Conservation (phyloP, 2,329 filamentous ascomycete species). For the Aspergillus fumigatiaffinis region DNA sequence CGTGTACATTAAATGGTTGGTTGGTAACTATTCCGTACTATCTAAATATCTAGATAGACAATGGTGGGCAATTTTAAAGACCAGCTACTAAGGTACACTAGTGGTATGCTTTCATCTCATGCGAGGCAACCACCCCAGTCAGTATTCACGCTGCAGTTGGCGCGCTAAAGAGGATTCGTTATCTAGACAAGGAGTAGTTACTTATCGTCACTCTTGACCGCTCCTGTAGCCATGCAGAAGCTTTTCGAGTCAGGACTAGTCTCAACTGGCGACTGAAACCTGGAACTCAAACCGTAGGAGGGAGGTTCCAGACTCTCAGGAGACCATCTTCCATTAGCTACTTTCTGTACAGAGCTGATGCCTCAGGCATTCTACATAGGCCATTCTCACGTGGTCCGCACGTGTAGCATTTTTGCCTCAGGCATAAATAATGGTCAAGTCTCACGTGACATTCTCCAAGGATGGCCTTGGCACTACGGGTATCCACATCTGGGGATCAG, state of each 20-base stretch:
- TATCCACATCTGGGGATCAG: not conserved
- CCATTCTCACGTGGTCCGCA: not conserved
- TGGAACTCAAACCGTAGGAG: not conserved
- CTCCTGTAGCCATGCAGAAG: too few relatives aligned
- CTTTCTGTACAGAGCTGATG: not conserved
- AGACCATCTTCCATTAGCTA: not conserved
- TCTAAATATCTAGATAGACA: too few relatives aligned
- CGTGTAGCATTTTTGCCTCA: not conserved
- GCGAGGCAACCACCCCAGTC: not conserved
- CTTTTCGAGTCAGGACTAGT: too few relatives aligned
- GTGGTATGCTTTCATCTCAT: not conserved
- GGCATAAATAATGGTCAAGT: not conserved
- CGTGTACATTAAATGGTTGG: too few relatives aligned
- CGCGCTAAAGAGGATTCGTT: not conserved
- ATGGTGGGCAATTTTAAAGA: too few relatives aligned
- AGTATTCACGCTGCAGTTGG: not conserved
- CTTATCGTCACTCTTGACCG: too few relatives aligned
- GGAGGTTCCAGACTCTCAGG: too few relatives aligned
- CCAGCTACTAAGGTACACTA: not conserved
- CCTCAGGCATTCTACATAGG: not conserved
- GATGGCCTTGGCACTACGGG: not conserved
- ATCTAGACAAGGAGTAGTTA: not conserved
- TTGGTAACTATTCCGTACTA: too few relatives aligned
- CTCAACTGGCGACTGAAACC: not conserved
- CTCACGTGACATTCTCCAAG: not conserved